A percentile compares a stretch with the other conserved stretches of the same genome.
phyloP scores from a whole-genome alignment of 1,284 basidiomycete genomes.

The Ceratobasidium sp. region DNA sequence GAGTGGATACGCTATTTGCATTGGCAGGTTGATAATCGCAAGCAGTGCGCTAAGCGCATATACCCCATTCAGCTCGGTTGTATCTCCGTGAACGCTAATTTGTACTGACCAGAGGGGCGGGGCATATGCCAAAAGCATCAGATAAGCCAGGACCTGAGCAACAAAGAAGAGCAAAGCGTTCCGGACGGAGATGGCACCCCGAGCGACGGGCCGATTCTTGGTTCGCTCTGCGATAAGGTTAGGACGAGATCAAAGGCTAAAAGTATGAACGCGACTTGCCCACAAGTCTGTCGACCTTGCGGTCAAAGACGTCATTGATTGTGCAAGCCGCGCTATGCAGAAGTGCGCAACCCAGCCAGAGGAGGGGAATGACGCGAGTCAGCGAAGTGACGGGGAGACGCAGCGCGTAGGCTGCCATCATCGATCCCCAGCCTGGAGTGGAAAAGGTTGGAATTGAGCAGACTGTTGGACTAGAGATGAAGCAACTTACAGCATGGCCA shows the following conservation, averaged over 20 bases:
- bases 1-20: slow-evolving; percentile 68
- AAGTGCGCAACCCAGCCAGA: slow-evolving; percentile 43
- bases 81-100: neutral
- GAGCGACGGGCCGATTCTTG: slow-evolving; percentile 64
- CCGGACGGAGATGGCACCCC: slow-evolving; percentile 60
- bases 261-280: neutral
- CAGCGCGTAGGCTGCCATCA: slow-evolving; percentile 42
- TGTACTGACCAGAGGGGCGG: slow-evolving; percentile 57
- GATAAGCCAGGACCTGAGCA: slow-evolving; percentile 58
- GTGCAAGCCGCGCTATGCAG: slow-evolving; percentile 48
- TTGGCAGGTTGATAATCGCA: slow-evolving; percentile 62
- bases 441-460: neutral
- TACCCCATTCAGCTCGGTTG: neutral
- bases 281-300: slow-evolving; percentile 20
- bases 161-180: slow-evolving; percentile 62
- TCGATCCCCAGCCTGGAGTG: slow-evolving; percentile 35
- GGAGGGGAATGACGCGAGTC: slow-evolving; percentile 21
- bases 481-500: slow-evolving; percentile 42
- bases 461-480: neutral
- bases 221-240: slow-evolving; percentile 60
- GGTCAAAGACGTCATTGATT: slow-evolving; percentile 48
- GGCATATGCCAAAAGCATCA: slow-evolving; percentile 59
- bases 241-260: neutral
- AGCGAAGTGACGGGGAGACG: slow-evolving; percentile 32
- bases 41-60: slow-evolving; percentile 57